phyloP scores from a whole-genome alignment of 2,329 filamentous ascomycete species.

The Penicillium freii region DNA sequence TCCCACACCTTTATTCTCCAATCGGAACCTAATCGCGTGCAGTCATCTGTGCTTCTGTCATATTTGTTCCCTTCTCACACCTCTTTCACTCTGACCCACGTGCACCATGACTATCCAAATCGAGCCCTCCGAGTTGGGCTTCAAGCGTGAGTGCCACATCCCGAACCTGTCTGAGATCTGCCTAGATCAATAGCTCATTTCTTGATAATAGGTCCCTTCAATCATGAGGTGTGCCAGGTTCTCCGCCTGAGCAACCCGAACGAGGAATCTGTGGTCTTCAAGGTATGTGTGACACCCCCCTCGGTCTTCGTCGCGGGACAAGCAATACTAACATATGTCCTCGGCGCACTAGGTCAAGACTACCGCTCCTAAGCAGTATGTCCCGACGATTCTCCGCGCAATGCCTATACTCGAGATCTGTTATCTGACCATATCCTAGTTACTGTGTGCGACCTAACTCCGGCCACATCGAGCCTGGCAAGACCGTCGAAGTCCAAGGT shows the following conservation, averaged over 20 bases:
- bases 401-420: not conserved
- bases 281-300: slow-evolving; percentile 46
- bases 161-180: not conserved
- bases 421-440: slow-evolving; percentile 51
- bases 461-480: slow-evolving; percentile 86
- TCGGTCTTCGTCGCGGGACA: slow-evolving; percentile 12
- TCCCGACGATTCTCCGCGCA: slow-evolving; percentile 26
- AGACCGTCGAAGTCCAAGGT: slow-evolving; percentile 92
- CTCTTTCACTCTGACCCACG: slow-evolving; percentile 4
- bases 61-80: not conserved
- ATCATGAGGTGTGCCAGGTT: slow-evolving; percentile 61
- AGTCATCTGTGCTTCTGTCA: not conserved
- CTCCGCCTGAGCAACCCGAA: slow-evolving; percentile 60
- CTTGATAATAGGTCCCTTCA: slow-evolving; percentile 56
- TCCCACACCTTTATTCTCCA: slow-evolving; percentile 6
- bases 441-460: slow-evolving; percentile 98
- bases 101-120: slow-evolving; percentile 88
- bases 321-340: slow-evolving; percentile 26
- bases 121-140: slow-evolving; percentile 85
- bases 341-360: slow-evolving; percentile 77
- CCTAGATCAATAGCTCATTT: slow-evolving; percentile 21
- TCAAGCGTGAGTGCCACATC: slow-evolving; percentile 65
- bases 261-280: slow-evolving; percentile 61
- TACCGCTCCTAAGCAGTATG: slow-evolving; percentile 96
- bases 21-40: slow-evolving; percentile 13